Conservation (phyloP, 768 basidiomycete genomes). For the Grammothele lineata region DNA sequence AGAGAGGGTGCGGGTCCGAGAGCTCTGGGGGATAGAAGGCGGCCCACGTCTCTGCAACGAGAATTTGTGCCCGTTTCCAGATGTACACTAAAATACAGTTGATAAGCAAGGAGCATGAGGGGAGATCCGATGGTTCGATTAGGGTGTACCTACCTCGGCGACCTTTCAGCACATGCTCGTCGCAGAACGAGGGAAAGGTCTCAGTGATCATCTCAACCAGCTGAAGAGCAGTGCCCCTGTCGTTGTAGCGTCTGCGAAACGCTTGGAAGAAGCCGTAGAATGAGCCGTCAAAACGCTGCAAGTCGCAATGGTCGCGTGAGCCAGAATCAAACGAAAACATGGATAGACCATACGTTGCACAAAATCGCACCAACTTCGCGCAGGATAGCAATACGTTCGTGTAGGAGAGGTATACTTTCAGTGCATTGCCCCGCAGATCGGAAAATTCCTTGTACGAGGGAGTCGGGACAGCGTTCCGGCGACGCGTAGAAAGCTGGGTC, state of each 20-base stretch:
- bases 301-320: too few relatives aligned
- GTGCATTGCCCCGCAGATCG: conserved; percentile 49
- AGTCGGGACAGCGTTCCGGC: conserved; percentile 65
- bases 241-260: conserved; percentile 50
- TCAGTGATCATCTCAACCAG: conserved; percentile 69
- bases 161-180: conserved; percentile 57
- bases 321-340: neutral
- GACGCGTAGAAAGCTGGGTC: conserved; percentile 77
- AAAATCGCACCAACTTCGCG: conserved; percentile 73
- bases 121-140: conserved; percentile 3
- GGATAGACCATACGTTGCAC: conserved; percentile 47
- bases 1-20: conserved; percentile 58
- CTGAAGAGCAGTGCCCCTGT: conserved; percentile 63
- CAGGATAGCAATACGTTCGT: conserved; percentile 71
- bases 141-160: conserved; percentile 60
- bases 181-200: conserved; percentile 72
- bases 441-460: conserved; percentile 65
- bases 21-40: conserved; percentile 68
- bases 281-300: conserved; percentile 64
- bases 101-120: neutral
- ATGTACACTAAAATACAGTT: conserved; percentile 51
- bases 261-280: conserved; percentile 61
- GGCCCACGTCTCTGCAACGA: conserved; percentile 90
- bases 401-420: conserved; percentile 67
- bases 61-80: conserved; percentile 90